phyloP scores from a whole-genome alignment of 768 basidiomycete species.

The Phlegmacium glaucopus region DNA sequence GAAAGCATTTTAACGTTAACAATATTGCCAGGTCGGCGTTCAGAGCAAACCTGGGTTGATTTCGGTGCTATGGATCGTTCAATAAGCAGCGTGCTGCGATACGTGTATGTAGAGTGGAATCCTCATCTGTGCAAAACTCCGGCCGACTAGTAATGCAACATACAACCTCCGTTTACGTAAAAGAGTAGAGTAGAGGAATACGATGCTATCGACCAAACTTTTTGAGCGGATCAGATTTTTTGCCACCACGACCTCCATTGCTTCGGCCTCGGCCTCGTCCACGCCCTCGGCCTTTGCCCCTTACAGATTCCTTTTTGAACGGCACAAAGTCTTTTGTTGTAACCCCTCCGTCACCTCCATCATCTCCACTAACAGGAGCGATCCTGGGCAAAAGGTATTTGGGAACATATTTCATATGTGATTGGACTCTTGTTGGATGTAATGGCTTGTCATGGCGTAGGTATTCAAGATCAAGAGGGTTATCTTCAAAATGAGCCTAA shows the following conservation, averaged over 20 bases:
- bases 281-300: slow-evolving; percentile 54
- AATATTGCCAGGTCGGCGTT: too few species aligned
- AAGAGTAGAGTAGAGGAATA: too few species aligned
- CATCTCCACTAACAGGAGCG: slow-evolving; percentile 50
- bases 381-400: slow-evolving; percentile 87
- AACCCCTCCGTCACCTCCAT: slow-evolving; percentile 23
- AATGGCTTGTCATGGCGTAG: slow-evolving; percentile 93
- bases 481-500: slow-evolving; percentile 98
- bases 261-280: slow-evolving; percentile 51
- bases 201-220: slow-evolving; percentile 53
- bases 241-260: slow-evolving; percentile 50
- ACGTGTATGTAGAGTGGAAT: too few species aligned
- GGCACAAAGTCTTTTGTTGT: slow-evolving; percentile 60
- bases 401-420: slow-evolving; percentile 96
- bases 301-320: slow-evolving; percentile 58
- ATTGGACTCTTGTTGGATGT: slow-evolving; percentile 83
- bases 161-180: too few species aligned
- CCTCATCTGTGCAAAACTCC: too few species aligned
- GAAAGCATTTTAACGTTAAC: too few species aligned
- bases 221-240: slow-evolving; percentile 78
- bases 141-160: too few species aligned
- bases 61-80: too few species aligned
- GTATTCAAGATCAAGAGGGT: slow-evolving; percentile 89
- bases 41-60: too few species aligned
- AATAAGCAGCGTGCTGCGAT: too few species aligned